phyloP scores from a whole-genome alignment of 139 green algal species.

The Coccomyxa sp. region DNA sequence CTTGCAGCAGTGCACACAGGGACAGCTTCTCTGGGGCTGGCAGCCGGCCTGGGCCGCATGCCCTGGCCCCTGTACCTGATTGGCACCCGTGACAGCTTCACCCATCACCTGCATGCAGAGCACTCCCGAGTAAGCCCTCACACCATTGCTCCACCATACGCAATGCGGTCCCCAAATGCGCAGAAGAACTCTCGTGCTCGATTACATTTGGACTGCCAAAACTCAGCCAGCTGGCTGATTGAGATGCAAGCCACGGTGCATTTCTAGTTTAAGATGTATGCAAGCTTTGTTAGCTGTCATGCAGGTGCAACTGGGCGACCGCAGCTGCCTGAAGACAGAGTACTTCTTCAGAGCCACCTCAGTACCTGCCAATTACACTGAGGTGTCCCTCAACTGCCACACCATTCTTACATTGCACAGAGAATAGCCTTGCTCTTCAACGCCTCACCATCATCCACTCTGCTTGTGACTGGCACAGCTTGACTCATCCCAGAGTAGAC shows the following conservation, averaged over 20 bases:
- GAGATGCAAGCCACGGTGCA: too few species aligned
- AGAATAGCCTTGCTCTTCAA: too few species aligned
- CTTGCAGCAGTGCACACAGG: too few species aligned
- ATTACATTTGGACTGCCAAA: too few species aligned
- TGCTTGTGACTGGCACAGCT: too few species aligned
- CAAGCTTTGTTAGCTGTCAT: background rate
- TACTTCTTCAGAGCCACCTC: conserved; percentile 50
- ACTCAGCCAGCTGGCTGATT: background rate
- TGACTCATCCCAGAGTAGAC: too few species aligned
- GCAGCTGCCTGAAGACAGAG: conserved; percentile 36
- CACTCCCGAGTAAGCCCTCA: conserved; percentile 13
- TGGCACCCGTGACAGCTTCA: conserved; percentile 59
- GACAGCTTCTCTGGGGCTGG: background rate
- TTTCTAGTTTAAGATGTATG: background rate
- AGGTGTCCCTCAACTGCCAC: conserved; percentile 4
- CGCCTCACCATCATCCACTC: too few species aligned
- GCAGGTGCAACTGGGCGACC: conserved; percentile 15
- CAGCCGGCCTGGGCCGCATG: conserved; percentile 2
- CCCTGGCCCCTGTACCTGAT: conserved; percentile 67
- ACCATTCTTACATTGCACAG: background rate
- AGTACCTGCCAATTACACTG: conserved; percentile 40
- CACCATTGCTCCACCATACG: too few species aligned
- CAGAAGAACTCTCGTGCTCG: too few species aligned
- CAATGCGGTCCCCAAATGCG: too few species aligned
- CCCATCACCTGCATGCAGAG: conserved; percentile 34